A percentile compares a stretch with the other conserved stretches of the same genome.
phyloP scores from a whole-genome alignment of 1,284 basidiomycete genomes.

The Schizophyllum commune region DNA sequence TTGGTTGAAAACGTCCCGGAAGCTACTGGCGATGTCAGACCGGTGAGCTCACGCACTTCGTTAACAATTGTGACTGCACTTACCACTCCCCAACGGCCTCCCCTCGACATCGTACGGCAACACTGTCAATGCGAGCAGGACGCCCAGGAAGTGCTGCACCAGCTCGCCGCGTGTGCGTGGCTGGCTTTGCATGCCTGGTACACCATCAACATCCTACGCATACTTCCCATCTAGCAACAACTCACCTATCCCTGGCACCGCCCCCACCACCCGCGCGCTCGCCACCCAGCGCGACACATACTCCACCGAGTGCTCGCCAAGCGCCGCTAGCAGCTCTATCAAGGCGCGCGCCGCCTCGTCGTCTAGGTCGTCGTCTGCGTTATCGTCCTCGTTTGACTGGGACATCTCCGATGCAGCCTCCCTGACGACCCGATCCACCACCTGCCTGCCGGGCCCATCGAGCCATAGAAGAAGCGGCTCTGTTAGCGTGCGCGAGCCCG shows the following conservation, averaged over 20 bases:
- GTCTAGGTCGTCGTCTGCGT: conserved; percentile 12
- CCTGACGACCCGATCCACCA: conserved; percentile 40
- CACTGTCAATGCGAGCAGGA: conserved; percentile 70
- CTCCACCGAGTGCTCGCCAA: conserved; percentile 80
- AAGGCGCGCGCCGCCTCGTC: not conserved
- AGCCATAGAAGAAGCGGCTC: conserved; percentile 79
- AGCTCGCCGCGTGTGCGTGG: conserved; percentile 37
- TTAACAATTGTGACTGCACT: no score
- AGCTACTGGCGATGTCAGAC: no score
- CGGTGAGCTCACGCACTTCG: no score
- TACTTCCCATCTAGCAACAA: no score
- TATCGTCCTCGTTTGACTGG: no score
- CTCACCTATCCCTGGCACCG: no score
- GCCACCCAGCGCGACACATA: conserved; percentile 51
- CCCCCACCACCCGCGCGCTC: not conserved
- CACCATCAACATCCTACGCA: no score
- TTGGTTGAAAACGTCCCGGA: no score
- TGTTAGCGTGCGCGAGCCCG: conserved; percentile 65
- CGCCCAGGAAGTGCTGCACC: conserved; percentile 64
- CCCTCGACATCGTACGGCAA: conserved; percentile 21
- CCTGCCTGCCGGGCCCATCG: conserved; percentile 42
- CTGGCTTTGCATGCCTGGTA: conserved; percentile 3
- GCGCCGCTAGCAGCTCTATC: conserved; percentile 70
- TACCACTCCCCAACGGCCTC: not conserved
- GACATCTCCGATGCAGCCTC: not conserved